These are phyloP conservation scores for Spathaspora girioi DNA, from an alignment of 805 yeast species.

Conservation along the genomic window DNA sequence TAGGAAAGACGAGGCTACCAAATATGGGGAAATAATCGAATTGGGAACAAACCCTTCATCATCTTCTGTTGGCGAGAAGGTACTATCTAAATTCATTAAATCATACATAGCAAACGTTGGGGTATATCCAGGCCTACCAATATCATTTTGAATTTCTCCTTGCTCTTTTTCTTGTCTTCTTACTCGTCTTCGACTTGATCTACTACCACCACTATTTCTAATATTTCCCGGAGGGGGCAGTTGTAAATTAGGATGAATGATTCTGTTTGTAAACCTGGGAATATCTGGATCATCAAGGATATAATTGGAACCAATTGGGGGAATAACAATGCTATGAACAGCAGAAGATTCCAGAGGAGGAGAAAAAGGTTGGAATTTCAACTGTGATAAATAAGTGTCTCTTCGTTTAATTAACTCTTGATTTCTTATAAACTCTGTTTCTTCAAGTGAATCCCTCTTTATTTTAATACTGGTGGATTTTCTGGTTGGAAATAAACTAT, in stretches of 20 bases:
- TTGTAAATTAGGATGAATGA: constrained; percentile 7
- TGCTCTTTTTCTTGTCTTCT: not conserved
- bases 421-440: not conserved
- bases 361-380: not conserved
- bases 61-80: constrained; percentile 6
- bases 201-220: not conserved
- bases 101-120: constrained; percentile 7
- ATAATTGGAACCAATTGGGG: constrained; percentile 6
- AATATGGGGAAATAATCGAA: not conserved
- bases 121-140: not conserved
- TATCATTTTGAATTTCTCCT: not conserved
- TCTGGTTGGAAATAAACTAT: constrained; percentile 2
- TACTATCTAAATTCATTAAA: constrained; percentile 6
- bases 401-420: not conserved
- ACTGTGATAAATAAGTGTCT: not conserved
- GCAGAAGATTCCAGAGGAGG: constrained; percentile 2
- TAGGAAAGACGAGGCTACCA: not conserved
- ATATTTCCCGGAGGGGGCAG: not conserved
- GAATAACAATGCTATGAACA: constrained; percentile 7
- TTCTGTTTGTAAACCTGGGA: constrained; percentile 4
- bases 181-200: not conserved
- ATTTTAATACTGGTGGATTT: constrained; percentile 1
- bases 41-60: not conserved
- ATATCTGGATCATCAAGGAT: not conserved
- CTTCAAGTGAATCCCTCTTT: constrained; percentile 3